Percentiles rank a stretch among this genome's conserved stretches.
Evolutionary conservation across 1,284 basidiomycete genomes (phyloP).

Genomic region (Trichosporon sp.): DNA sequence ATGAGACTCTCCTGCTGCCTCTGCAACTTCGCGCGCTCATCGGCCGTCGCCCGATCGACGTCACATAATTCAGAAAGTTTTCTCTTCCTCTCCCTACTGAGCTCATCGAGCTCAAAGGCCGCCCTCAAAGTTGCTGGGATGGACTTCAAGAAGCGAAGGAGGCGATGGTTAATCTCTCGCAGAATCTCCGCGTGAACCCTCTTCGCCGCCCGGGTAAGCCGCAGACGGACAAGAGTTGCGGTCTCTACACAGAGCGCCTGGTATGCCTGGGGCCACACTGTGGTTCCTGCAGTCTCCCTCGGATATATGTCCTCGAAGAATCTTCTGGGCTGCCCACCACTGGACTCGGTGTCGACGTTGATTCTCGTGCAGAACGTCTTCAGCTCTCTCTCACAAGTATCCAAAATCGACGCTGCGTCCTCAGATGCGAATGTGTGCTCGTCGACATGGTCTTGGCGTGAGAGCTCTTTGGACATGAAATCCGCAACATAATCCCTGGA

Average conservation of each 20-base stretch:
- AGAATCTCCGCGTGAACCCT: not conserved
- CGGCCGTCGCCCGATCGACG: not conserved
- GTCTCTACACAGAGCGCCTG: not conserved
- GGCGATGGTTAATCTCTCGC: slow-evolving; percentile 1
- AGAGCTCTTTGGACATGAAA: not conserved
- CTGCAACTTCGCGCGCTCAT: not conserved
- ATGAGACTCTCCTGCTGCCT: not conserved
- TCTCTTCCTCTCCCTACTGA: not conserved
- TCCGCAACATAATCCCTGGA: not conserved
- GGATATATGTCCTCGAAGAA: not conserved
- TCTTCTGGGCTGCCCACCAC: not conserved
- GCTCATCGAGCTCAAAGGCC: not conserved
- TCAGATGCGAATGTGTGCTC: not conserved
- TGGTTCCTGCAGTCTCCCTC: not conserved
- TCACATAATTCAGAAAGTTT: not conserved
- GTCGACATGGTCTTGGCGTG: not conserved
- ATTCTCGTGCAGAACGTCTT: not conserved
- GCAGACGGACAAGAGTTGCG: not conserved
- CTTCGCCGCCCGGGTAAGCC: not conserved
- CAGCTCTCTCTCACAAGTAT: not conserved
- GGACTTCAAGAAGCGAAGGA: not conserved
- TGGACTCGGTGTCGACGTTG: not conserved
- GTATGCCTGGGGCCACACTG: not conserved
- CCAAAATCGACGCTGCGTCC: not conserved
- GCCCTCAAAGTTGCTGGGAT: not conserved